Base-by-base conservation (phyloP, 371 early-diverging fungal genomes). In the Paraphysoderma sedebokerense region DNA sequence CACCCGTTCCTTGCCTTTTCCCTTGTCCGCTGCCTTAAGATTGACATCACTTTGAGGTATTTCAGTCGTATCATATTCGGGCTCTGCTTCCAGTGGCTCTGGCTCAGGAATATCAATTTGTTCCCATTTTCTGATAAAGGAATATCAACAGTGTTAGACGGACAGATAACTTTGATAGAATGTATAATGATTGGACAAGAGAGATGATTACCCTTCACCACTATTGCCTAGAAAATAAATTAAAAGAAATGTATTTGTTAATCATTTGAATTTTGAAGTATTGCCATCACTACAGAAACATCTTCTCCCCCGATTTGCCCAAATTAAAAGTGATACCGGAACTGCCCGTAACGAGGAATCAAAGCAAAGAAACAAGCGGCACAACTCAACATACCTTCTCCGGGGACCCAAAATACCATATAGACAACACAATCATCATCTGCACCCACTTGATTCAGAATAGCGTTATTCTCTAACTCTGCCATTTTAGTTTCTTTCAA, bases 401-500 rank as follows among this genome's bases (percentile, higher is more conserved):
- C 46, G 13, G 46, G 20, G 38, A 46, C 23, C 47, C 47, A 46
- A 5, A 46, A 13, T 17, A 22, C 22, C 17, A 46, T 5, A 13
- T n/a, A 46, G 28, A 46, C 11, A 19, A 46, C 47, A 19, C 39
- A 32, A 20, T 46, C 47, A 15, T 46, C 47, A 11, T 32, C 39
- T 1, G 40, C 26, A 13, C 44, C 44, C 13, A 46, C 12, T 8
- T 46, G 47, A n/a, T 46, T 41, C 12, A 46, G 47, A 26, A 46
- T 41, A 0, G 47, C 42, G 28, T 46, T 46, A 12, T 46, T 41
- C 20, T 46, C 47, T n/a, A 46, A 31, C 24, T 46, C 47, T n/a
- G 47, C 47, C 3, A 33, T 27, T 30, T 45, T 45, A 20, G 19
- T 23, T 22, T 45, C 23, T 6, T 9, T 0, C 11, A 17, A 9